Evolutionary conservation across 225 moss, liverwort and hornwort genomes (phyloP).

Genomic region (Bryoerythrophyllum caledonicum): DNA sequence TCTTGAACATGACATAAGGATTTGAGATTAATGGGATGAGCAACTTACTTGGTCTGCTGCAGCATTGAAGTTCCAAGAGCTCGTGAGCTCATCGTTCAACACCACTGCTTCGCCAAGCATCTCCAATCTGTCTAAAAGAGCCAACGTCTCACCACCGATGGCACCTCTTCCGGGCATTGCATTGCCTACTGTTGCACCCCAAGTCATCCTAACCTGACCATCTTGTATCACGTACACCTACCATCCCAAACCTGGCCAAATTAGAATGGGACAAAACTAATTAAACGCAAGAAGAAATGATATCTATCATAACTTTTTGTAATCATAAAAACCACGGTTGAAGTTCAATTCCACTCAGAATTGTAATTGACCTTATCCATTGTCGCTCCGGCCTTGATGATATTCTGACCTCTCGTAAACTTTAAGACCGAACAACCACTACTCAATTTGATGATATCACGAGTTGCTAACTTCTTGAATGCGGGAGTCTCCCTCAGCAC

Average conservation of each 20-base stretch:
- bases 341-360: neutral
- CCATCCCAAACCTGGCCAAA: constrained; percentile 36
- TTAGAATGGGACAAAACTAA: constrained; percentile 20
- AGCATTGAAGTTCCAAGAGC: constrained; percentile 87
- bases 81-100: constrained; percentile 79
- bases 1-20: constrained; percentile 1
- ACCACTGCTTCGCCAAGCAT: constrained; percentile 85
- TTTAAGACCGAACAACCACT: constrained; percentile 57
- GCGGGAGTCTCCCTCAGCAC: constrained; percentile 76
- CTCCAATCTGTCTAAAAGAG: constrained; percentile 84
- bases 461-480: constrained; percentile 74
- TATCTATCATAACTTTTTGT: neutral
- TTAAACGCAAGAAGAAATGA: neutral
- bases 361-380: constrained; percentile 68
- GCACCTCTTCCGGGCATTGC: constrained; percentile 62
- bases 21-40: neutral
- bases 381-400: constrained; percentile 59
- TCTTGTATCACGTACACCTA: constrained; percentile 82
- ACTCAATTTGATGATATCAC: constrained; percentile 75
- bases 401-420: constrained; percentile 73
- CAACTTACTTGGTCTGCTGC: constrained; percentile 86
- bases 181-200: constrained; percentile 66
- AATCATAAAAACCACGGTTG: constrained; percentile 6
- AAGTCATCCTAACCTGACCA: constrained; percentile 90
- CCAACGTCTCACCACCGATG: constrained; percentile 76